Evolutionary conservation across 139 green algal genomes (phyloP), one percentile per base, ranked within the genome.

Genomic region (Spirogloea muscicola): DNA sequence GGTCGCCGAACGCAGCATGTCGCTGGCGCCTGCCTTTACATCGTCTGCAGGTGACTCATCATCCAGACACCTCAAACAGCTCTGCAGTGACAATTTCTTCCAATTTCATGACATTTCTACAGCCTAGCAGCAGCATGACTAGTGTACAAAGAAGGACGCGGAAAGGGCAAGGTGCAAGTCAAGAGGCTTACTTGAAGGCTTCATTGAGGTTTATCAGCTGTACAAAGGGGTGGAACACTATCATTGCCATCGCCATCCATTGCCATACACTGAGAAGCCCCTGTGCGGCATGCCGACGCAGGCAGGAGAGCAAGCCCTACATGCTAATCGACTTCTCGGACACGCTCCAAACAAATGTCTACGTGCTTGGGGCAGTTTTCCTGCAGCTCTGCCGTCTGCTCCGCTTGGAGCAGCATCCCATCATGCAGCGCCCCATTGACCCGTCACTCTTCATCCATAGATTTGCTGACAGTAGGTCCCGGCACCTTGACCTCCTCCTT

Each of bases 291-390:
- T 16, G 16, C n/a, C n/a, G n/a, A 18, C 9, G 7, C 67, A 63
- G 94, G 43, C 89, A 96, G 75, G 94, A 97, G 72, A 52, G 55
- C 39, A 91, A 93, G 79, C 93, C 94, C 58, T 98, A 93, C 86
- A 93, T 99, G 88, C 89, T 99, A 41, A 97, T 99, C 61, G 94
- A 99, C 84, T 97, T 98, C 81, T 88, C 81, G 2, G 94, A 99
- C 82, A 69, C 68, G n/a, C 72, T 96, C 44, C 82, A 88, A 71
- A 86, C 77, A 39, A 88, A 88, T 65, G 81, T 86, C 76, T 79
- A 38, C 70, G 71, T 86, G 3, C 83, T 96, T 42, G 87, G 94
- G 29, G 86, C 84, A 7, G 91, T 97, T 3, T 98, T 94, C 72
- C 84, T 96, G 51, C 91, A 97, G 83, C 86, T 99, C 46, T 86